A percentile compares a stretch with the other conserved stretches of the same genome.
Evolutionary conservation across 148 eudicot species (phyloP).

Genomic region (Simmondsia chinensis): DNA sequence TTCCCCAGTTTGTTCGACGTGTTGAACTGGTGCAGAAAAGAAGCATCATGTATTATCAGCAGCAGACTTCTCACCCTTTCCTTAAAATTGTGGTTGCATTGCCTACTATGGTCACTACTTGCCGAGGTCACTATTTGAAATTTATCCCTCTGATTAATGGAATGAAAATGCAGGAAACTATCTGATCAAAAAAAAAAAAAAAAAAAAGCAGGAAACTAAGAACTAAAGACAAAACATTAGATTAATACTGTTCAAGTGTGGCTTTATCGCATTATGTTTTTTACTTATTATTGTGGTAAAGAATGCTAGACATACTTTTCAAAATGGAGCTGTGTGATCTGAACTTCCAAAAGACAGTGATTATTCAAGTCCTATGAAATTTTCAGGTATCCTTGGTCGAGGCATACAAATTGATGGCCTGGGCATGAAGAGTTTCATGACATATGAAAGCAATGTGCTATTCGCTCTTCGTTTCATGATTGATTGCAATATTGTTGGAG

Average conservation of each 20-base stretch:
- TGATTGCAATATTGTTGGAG: slow-evolving; percentile 91
- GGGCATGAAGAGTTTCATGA: slow-evolving; percentile 82
- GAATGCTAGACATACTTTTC: too few species aligned
- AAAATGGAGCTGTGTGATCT: too few species aligned
- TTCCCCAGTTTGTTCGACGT: slow-evolving; percentile 61
- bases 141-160: too few species aligned
- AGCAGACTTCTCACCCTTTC: slow-evolving; percentile 66
- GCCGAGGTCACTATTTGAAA: slow-evolving; percentile 60
- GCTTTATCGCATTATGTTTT: too few species aligned
- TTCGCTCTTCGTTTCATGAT: slow-evolving; percentile 97
- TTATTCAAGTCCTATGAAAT: too few species aligned
- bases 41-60: slow-evolving; percentile 96
- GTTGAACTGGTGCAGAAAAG: slow-evolving; percentile 80
- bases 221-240: too few species aligned
- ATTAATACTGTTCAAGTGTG: too few species aligned
- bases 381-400: slow-evolving; percentile 80
- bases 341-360: too few species aligned
- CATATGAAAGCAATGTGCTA: slow-evolving; percentile 90
- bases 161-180: too few species aligned
- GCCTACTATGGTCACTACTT: slow-evolving; percentile 92
- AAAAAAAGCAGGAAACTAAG: too few species aligned
- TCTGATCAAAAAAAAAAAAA: too few species aligned
- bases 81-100: slow-evolving; percentile 84
- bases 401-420: slow-evolving; percentile 92
- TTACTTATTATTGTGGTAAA: too few species aligned